Conservation (phyloP, 495 filamentous ascomycete species). For the Xylaria telfairii region DNA sequence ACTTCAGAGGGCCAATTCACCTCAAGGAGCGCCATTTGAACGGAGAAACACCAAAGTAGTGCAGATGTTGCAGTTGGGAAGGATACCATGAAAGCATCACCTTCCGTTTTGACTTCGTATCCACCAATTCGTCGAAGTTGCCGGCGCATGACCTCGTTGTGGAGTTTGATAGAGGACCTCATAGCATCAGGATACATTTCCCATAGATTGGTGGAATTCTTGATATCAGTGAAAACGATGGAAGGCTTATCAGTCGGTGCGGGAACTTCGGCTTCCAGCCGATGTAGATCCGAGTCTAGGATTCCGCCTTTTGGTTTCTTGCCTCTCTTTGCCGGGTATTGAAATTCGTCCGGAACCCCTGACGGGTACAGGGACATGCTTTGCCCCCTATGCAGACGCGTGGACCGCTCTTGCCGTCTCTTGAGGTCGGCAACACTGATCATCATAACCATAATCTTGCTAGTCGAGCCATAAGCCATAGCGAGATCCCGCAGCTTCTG, state of each 20-base stretch:
- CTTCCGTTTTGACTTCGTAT: constrained; percentile 99
- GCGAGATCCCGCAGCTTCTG: constrained; percentile 95
- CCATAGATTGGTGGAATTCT: constrained; percentile 97
- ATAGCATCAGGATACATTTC: constrained; percentile 93
- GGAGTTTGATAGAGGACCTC: constrained; percentile 91
- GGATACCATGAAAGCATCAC: constrained; percentile 99
- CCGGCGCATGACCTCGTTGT: constrained; percentile 93
- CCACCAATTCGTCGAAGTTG: constrained; percentile 93
- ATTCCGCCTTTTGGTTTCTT: constrained; percentile 71
- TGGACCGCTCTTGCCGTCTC: constrained; percentile 71
- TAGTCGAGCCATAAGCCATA: constrained; percentile 89
- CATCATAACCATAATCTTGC: constrained; percentile 99
- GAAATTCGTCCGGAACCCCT: constrained; percentile 69
- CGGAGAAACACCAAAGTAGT: constrained; percentile 93
- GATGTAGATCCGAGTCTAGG: constrained; percentile 80
- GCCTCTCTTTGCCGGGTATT: constrained; percentile 64
- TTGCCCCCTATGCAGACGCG: constrained; percentile 68
- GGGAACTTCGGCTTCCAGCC: constrained; percentile 87
- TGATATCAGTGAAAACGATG: constrained; percentile 99
- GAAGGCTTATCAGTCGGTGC: constrained; percentile 88
- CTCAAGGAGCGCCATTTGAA: constrained; percentile 84
- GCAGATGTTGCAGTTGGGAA: constrained; percentile 95
- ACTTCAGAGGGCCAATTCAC: constrained; percentile 94
- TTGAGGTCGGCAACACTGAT: constrained; percentile 89
- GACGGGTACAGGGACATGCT: constrained; percentile 82